These are phyloP conservation scores for Leccinum subgranulosum DNA, from an alignment of 768 basidiomycete species.

Conservation along the genomic window DNA sequence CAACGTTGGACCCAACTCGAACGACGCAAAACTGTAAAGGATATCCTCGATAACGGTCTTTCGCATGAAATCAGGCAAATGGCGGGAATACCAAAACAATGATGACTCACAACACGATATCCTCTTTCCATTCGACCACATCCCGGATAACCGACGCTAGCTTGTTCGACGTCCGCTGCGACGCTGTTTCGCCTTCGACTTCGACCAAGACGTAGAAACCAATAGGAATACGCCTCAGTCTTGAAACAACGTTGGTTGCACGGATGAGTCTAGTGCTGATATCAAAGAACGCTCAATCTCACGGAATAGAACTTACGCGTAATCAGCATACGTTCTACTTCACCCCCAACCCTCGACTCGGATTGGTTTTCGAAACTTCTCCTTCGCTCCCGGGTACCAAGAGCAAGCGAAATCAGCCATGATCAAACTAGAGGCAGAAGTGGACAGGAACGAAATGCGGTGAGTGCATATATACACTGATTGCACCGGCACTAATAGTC, in stretches of 20 bases:
- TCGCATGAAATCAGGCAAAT: neutral
- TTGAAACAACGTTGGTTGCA: neutral
- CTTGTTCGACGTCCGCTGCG: neutral
- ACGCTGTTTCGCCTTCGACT: neutral
- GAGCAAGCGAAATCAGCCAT: neutral
- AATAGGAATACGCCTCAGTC: neutral
- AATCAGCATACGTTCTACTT: neutral
- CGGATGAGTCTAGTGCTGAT: neutral
- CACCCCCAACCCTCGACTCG: neutral
- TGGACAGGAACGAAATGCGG: no score
- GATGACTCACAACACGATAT: neutral
- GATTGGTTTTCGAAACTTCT: neutral
- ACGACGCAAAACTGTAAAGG: slow-evolving; percentile 3
- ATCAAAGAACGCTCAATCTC: neutral
- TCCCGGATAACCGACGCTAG: neutral
- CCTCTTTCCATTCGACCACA: neutral
- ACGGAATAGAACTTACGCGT: neutral
- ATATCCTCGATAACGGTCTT: neutral
- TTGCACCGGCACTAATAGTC: no score
- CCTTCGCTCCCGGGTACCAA: neutral
- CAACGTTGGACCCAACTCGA: neutral
- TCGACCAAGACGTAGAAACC: neutral
- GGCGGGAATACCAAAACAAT: neutral
- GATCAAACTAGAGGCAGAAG: neutral
- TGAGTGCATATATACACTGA: no score